Percentiles rank a stretch among this genome's conserved stretches.
These are phyloP conservation scores for Pyronema omphalodes DNA, from an alignment of 495 filamentous ascomycete genomes.

Conservation along the genomic window DNA sequence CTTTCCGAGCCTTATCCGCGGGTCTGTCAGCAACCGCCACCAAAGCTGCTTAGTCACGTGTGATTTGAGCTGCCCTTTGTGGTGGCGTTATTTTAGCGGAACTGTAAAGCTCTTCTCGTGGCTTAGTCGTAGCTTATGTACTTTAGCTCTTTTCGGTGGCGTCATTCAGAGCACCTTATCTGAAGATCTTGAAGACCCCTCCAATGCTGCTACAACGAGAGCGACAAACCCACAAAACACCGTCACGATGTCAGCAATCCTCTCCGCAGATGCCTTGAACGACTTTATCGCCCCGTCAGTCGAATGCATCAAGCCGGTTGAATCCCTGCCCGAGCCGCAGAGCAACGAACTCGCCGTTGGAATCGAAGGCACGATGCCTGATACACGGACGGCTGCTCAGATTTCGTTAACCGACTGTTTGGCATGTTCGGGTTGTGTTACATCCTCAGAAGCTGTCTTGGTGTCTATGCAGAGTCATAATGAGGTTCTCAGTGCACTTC, in stretches of 20 bases:
- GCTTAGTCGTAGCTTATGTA: not conserved
- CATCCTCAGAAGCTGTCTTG: constrained; percentile 85
- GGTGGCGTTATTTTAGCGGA: not conserved
- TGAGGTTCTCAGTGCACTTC: constrained; percentile 70
- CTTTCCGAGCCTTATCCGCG: too few relatives aligned
- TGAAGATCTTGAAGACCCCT: not conserved
- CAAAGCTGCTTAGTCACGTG: too few relatives aligned
- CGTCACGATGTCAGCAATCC: constrained; percentile 67
- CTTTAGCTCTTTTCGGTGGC: not conserved
- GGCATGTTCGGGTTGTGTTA: constrained; percentile 94
- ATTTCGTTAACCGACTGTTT: constrained; percentile 96
- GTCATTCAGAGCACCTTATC: not conserved
- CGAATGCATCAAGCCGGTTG: constrained; percentile 93
- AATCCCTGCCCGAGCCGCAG: constrained; percentile 50
- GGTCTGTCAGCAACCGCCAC: too few relatives aligned
- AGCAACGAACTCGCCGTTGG: constrained; percentile 36
- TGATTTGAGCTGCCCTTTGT: too few relatives aligned
- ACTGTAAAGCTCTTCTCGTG: not conserved
- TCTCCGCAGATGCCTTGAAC: constrained; percentile 90
- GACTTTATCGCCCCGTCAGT: constrained; percentile 97
- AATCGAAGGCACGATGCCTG: constrained; percentile 59
- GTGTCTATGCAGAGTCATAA: constrained; percentile 81
- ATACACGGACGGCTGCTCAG: constrained; percentile 39
- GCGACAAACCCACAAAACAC: not conserved
- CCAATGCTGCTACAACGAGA: not conserved